Base-by-base conservation (phyloP, 768 basidiomycete genomes). In the Serendipita sp. region DNA sequence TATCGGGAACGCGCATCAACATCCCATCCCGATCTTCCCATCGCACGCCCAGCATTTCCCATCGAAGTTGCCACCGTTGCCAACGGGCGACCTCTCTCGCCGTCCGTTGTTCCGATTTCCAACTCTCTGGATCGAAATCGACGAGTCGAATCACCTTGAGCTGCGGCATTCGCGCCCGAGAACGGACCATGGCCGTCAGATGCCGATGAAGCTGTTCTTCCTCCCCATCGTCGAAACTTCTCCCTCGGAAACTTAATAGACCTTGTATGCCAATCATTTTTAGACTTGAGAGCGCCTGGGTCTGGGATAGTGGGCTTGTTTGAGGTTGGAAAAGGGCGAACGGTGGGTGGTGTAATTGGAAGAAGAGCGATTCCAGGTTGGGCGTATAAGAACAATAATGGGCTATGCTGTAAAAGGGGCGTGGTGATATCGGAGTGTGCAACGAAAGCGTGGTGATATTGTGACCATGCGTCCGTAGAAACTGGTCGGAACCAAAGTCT, bases 141-240 rank as follows among this genome's bases (percentile, higher is more conserved):
- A 60, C 56, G 1, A 60, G 30, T 11, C 56, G 56, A 18, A 60
- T 60, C 16, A 60, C 28, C 32, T 60, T 60, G 16, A 60, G 30
- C 28, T 23, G 28, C 4, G 56, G 56, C 56, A 60, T 60, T 1
- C 56, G 56, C 34, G 34, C 35, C 1, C 56, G 56, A 10, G 28
- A 60, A 35, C 56, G 56, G 16, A 60, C 56, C 56, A 60, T 60
- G 18, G 28, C 56, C 16, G 56, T 60, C 28, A 60, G 35, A 30
- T 60, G 56, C 10, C 34, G 56, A 32, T 60, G 56, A 4, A 60
- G 56, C n/a, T 28, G 56, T n/a, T 60, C 56, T 35, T 60, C 56
- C n/a, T 60, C 56, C 28, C 56, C 56, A n/a, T 60, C 56, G 56
- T 60, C 56, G 35, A 60, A 60, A n/a, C 56, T 60, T 10, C 56